Conservation (phyloP, 176 grass and related monocot genomes). For the Cenchrus fungigraminus region DNA sequence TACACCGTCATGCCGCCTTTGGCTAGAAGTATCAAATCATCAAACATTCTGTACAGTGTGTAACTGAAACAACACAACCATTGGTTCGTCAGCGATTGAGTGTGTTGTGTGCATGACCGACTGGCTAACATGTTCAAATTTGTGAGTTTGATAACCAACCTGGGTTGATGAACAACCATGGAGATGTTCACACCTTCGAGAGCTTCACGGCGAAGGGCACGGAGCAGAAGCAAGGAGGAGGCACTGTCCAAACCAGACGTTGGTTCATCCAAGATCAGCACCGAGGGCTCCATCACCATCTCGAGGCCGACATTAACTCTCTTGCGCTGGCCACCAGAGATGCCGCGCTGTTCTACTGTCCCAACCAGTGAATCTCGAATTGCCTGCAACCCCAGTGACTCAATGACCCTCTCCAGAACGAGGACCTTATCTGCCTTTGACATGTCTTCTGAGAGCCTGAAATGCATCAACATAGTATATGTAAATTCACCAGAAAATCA, state of each 20-base stretch:
- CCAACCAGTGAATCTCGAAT: slow-evolving; percentile 89
- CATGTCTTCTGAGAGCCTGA: slow-evolving; percentile 88
- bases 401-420: slow-evolving; percentile 94
- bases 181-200: slow-evolving; percentile 96
- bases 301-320: slow-evolving; percentile 94
- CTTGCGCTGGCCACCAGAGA: slow-evolving; percentile 95
- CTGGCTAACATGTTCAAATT: background rate
- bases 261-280: slow-evolving; percentile 91
- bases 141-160: slow-evolving; percentile 49
- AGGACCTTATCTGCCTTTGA: slow-evolving; percentile 95
- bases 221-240: slow-evolving; percentile 85
- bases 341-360: slow-evolving; percentile 85
- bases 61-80: slow-evolving; percentile 57
- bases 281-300: slow-evolving; percentile 98
- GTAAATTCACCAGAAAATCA: background rate
- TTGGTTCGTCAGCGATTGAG: background rate
- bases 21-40: slow-evolving; percentile 85
- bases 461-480: background rate
- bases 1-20: slow-evolving; percentile 92
- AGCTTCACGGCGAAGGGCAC: slow-evolving; percentile 86
- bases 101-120: background rate
- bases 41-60: slow-evolving; percentile 83
- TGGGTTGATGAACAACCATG: slow-evolving; percentile 99
- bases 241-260: slow-evolving; percentile 96
- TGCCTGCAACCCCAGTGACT: slow-evolving; percentile 84